A percentile compares a stretch with the other conserved stretches of the same genome.
Conservation (phyloP, 176 grass and related monocot species). For the Olyra latifolia region DNA sequence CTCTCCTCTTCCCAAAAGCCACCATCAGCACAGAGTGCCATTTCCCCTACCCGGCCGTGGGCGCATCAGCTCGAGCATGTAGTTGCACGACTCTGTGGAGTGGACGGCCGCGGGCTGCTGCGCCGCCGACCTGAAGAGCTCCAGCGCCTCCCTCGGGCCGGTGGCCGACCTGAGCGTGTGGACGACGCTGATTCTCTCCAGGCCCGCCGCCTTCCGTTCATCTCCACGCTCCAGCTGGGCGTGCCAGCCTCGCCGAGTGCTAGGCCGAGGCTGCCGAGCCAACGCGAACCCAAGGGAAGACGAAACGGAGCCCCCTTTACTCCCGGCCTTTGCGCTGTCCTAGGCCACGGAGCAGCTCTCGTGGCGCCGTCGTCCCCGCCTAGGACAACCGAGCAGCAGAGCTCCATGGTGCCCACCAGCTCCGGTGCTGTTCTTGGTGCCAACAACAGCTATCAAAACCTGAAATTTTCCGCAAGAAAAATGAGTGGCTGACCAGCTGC, state of each 20-base stretch:
- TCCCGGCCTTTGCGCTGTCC: conserved; percentile 29
- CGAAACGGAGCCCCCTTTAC: neutral
- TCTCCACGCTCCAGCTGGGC: conserved; percentile 3
- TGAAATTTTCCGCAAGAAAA: neutral
- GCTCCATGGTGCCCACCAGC: conserved; percentile 33
- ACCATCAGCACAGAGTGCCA: conserved; percentile 87
- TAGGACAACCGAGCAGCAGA: conserved; percentile 49
- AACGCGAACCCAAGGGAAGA: conserved; percentile 27
- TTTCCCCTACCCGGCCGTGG: conserved; percentile 60
- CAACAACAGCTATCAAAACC: neutral
- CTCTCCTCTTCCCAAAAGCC: conserved; percentile 74
- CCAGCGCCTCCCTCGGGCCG: conserved; percentile 52
- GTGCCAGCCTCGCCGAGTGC: neutral
- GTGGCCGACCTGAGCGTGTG: conserved; percentile 51
- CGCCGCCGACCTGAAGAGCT: conserved; percentile 57
- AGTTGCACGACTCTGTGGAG: conserved; percentile 88
- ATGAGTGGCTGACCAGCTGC: neutral
- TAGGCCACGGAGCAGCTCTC: conserved; percentile 20
- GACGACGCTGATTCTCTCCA: conserved; percentile 60
- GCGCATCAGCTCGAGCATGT: conserved; percentile 88
- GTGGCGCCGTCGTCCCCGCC: conserved; percentile 13
- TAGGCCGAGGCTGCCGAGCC: conserved; percentile 13
- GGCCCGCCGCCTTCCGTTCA: conserved; percentile 10
- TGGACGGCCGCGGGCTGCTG: conserved; percentile 47
- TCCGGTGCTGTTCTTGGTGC: neutral